Evolutionary conservation across 441 rosid genomes (phyloP), one percentile per base, ranked within the genome.

Genomic region (Omphalea diandra): DNA sequence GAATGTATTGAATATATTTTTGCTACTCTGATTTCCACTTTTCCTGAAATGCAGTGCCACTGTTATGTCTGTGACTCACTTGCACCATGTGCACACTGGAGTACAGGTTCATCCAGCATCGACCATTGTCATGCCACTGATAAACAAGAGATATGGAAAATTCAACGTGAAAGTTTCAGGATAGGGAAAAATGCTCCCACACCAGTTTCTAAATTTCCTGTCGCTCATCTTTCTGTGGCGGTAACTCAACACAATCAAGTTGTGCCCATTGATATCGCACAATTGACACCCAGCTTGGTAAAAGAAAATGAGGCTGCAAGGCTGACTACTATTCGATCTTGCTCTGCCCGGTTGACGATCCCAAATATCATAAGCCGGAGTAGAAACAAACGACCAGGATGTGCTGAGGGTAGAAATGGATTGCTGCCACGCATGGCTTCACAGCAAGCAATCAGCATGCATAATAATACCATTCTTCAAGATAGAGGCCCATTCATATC

Each of bases 61-160:
- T 91, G 97, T 71, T 94, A 86, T 71, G 97, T 94, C 49, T 94
- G 97, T 18, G 98, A 94, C 80, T 77, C 76, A 24, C 83, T 59
- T 67, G 97, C 94, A 24, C 98, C 97, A 43, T 94, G 97, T 78
- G 20, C 53, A 0, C 73, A 75, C 68, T 94, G 98, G 98, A 82
- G 83, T 71, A 66, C 76, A 6, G 88, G 93, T 49, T 12, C 44
- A 47, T 78, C 75, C 27, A 66, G 7, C 26, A 17, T 35, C 40
- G 86, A 90, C 72, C 98, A 94, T 72, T 94, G 98, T 66, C 91
- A 91, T 78, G 98, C 98, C 68, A 90, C 87, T 22, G 87, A 91
- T 67, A 86, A 86, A 79, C 85, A 74, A 31, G 86, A 76, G 66
- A 64, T n/a, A 24, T 94, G 97, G 98, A 86, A 77, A 80, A 74